Base-by-base conservation (phyloP, 768 basidiomycete genomes). In the Boletus patriciae region DNA sequence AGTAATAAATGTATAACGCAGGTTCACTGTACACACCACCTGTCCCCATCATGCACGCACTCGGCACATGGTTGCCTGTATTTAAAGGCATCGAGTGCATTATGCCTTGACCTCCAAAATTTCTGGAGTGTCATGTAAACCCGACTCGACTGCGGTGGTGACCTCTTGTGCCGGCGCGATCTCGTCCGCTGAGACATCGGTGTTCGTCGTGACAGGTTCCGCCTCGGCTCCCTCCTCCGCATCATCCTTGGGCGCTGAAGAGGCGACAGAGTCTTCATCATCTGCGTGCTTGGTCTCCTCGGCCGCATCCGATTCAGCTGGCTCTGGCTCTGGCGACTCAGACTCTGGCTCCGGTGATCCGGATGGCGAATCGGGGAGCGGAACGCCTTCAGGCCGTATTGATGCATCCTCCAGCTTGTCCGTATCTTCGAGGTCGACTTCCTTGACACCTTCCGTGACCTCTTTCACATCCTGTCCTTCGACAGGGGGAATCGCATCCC, bases 371-470 rank as follows among this genome's bases (percentile, higher is more conserved):
- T 73, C 77, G 1, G 76, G 77, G 7, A 77, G 68, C 23, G 77
- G 74, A 11, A 76, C 60, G 6, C 62, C 71, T 38, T 76, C 73
- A 4, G 77, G 72, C 5, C 36, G 54, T 51, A 57, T 59, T 15
- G 59, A 55, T 10, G 19, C 29, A 27, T 50, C 59, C 27, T 61
- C 60, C 33, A 53, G 55, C 41, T 58, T 16, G 44, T 52, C 61
- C 51, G 57, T 58, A 31, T 78, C 84, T 37, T 81, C 81, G 47
- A 89, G 71, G 51, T 84, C 87, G 48, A 89, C 87, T 59, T 85
- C 79, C 59, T 85, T 77, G 47, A 90, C 89, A 5, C 87, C 87
- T 64, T 80, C 67, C 0, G 87, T 88, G 58, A 90, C 86, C 63
- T 85, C 86, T 67, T 85, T 88, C 23, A 90, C 86, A 33, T 75